These are phyloP conservation scores for Graphilbum ipis-grandicollis DNA, from an alignment of 2,329 filamentous ascomycete genomes.

Conservation along the genomic window DNA sequence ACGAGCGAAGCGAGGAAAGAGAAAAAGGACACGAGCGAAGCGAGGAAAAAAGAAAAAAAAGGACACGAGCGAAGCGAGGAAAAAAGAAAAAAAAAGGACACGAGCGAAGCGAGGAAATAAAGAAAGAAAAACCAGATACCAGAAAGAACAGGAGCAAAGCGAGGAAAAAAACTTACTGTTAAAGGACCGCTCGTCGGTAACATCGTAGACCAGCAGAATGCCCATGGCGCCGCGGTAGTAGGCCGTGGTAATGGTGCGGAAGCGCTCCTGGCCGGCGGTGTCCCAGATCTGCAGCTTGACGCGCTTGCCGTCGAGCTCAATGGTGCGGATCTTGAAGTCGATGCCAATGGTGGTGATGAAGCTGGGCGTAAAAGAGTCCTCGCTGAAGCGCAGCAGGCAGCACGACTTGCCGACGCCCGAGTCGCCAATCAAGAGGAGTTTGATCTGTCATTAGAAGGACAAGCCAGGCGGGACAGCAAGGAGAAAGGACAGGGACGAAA, in stretches of 20 bases:
- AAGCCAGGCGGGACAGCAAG: not conserved
- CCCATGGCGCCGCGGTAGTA: conserved; percentile 99
- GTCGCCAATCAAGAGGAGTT: conserved; percentile 90
- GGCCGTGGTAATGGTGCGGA: conserved; percentile 95
- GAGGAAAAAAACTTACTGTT: conserved; percentile 52
- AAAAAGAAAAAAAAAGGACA: conserved; percentile 2
- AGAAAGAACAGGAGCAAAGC: not conserved
- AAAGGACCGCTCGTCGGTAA: conserved; percentile 90
- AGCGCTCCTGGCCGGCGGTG: conserved; percentile 93
- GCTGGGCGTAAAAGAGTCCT: conserved; percentile 92
- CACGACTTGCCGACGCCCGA: conserved; percentile 95
- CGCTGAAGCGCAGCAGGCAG: conserved; percentile 89
- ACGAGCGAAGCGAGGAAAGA: too few species aligned
- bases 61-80: not conserved
- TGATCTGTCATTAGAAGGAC: conserved; percentile 47
- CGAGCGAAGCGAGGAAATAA: not conserved
- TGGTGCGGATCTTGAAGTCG: conserved; percentile 99
- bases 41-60: conserved; percentile 3
- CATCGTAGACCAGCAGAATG: conserved; percentile 93
- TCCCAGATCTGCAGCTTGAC: conserved; percentile 99
- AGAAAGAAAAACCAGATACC: conserved; percentile 5
- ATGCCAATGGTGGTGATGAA: conserved; percentile 99
- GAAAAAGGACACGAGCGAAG: too few species aligned
- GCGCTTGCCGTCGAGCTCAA: conserved; percentile 95
- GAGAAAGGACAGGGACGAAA: not conserved